These are phyloP conservation scores for Sclerotinia borealis DNA, from an alignment of 2,329 filamentous ascomycete species.

Conservation along the genomic window DNA sequence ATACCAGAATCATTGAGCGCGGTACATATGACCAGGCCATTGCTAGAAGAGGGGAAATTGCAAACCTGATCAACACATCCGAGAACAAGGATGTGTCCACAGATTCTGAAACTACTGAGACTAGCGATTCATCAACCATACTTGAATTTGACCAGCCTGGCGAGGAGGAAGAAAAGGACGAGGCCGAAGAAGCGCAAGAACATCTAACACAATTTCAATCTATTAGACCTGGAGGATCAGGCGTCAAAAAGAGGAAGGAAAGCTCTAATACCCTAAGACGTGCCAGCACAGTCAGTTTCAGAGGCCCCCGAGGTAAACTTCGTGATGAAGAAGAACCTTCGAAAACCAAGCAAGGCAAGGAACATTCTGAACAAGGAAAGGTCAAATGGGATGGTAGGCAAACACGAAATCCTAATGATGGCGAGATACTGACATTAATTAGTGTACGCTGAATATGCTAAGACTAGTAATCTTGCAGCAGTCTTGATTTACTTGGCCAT, in stretches of 20 bases:
- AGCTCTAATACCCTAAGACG: slow-evolving; percentile 80
- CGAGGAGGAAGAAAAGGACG: slow-evolving; percentile 50
- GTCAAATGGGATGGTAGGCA: slow-evolving; percentile 74
- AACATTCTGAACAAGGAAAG: slow-evolving; percentile 88
- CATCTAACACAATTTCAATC: slow-evolving; percentile 68
- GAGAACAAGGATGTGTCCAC: slow-evolving; percentile 48
- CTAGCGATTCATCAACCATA: slow-evolving; percentile 52
- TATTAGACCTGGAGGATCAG: slow-evolving; percentile 52
- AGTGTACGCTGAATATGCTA: slow-evolving; percentile 92
- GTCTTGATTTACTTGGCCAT: slow-evolving; percentile 74
- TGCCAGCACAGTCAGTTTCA: slow-evolving; percentile 87
- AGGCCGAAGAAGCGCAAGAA: slow-evolving; percentile 75
- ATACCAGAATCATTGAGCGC: slow-evolving; percentile 76
- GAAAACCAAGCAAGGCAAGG: slow-evolving; percentile 81
- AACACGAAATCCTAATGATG: neutral
- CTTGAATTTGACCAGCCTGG: slow-evolving; percentile 40
- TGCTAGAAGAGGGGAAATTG: slow-evolving; percentile 88
- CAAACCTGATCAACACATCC: slow-evolving; percentile 73
- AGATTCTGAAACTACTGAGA: slow-evolving; percentile 37
- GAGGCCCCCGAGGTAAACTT: slow-evolving; percentile 75
- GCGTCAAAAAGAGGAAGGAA: slow-evolving; percentile 52
- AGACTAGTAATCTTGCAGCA: slow-evolving; percentile 82
- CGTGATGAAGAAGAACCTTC: slow-evolving; percentile 73
- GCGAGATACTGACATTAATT: neutral
- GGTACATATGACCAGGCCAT: slow-evolving; percentile 88